These are phyloP conservation scores for Lichtheimia corymbifera DNA, from an alignment of 371 early-diverging fungal genomes.

Conservation along the genomic window DNA sequence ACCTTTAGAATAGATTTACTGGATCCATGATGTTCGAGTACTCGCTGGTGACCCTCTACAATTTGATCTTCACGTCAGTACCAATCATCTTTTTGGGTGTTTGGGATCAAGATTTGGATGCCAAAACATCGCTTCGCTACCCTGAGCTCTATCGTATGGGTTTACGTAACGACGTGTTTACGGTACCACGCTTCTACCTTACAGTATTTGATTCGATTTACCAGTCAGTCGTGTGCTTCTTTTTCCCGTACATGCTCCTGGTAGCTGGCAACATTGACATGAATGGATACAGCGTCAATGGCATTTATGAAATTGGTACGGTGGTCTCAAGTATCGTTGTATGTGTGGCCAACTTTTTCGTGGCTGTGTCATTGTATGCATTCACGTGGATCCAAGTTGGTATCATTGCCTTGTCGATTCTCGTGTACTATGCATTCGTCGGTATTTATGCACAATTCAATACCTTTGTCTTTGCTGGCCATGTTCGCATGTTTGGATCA, in stretches of 20 bases:
- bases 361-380: slow-evolving; percentile 70
- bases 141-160: slow-evolving; percentile 90
- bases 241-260: slow-evolving; percentile 60
- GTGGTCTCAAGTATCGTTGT: slow-evolving; percentile 75
- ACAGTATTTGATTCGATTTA: slow-evolving; percentile 84
- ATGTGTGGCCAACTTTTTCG: slow-evolving; percentile 79
- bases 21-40: slow-evolving; percentile 76
- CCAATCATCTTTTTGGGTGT: slow-evolving; percentile 77
- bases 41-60: slow-evolving; percentile 73
- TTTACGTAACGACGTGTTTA: slow-evolving; percentile 81
- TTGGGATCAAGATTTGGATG: slow-evolving; percentile 90
- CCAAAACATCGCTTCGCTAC: slow-evolving; percentile 68
- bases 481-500: slow-evolving; percentile 46
- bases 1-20: slow-evolving; percentile 26
- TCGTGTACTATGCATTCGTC: slow-evolving; percentile 50
- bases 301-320: slow-evolving; percentile 77
- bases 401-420: slow-evolving; percentile 59
- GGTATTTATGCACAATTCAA: slow-evolving; percentile 47
- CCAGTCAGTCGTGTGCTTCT: slow-evolving; percentile 87
- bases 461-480: slow-evolving; percentile 43
- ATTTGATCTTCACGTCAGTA: slow-evolving; percentile 74
- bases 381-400: slow-evolving; percentile 78
- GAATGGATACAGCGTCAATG: slow-evolving; percentile 60
- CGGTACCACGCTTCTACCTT: slow-evolving; percentile 78
- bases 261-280: slow-evolving; percentile 47